These are phyloP conservation scores for Microdochium trichocladiopsis DNA, from an alignment of 2,329 filamentous ascomycete species.

Conservation along the genomic window DNA sequence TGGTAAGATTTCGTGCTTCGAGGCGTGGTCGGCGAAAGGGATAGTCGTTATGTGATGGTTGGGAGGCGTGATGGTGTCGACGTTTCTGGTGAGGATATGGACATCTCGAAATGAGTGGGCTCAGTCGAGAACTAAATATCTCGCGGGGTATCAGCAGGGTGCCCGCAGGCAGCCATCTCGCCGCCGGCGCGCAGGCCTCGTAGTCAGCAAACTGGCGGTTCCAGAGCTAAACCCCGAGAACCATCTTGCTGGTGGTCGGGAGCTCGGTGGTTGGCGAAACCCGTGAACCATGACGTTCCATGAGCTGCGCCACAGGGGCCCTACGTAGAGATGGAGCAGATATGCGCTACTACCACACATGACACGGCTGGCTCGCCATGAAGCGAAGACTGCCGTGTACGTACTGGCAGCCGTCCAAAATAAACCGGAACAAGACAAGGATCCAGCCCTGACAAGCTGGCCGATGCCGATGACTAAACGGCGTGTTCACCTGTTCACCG, in stretches of 20 bases:
- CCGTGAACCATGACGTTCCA: neutral
- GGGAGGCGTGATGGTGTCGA: neutral
- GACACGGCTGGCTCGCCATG: neutral
- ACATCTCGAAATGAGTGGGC: neutral
- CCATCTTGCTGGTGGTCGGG: neutral
- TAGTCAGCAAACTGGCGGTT: neutral
- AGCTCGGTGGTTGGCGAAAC: neutral
- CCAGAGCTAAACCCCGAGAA: neutral
- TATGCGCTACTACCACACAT: neutral
- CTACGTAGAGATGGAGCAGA: neutral
- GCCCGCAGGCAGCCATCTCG: neutral
- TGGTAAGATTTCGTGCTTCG: neutral
- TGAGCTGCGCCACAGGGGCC: neutral
- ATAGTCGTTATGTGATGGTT: neutral
- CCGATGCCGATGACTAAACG: neutral
- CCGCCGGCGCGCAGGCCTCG: neutral
- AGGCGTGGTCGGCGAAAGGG: neutral
- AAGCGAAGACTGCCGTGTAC: neutral
- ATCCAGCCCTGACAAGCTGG: neutral
- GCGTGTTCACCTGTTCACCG: neutral
- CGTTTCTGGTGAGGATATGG: neutral
- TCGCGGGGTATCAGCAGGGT: neutral
- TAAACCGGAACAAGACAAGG: neutral
- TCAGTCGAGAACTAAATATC: neutral
- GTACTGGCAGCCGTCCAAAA: neutral